Evolutionary conservation across 345 rosid species (phyloP), one percentile per base, ranked within the genome.

Genomic region (Streptanthus diversifolius): DNA sequence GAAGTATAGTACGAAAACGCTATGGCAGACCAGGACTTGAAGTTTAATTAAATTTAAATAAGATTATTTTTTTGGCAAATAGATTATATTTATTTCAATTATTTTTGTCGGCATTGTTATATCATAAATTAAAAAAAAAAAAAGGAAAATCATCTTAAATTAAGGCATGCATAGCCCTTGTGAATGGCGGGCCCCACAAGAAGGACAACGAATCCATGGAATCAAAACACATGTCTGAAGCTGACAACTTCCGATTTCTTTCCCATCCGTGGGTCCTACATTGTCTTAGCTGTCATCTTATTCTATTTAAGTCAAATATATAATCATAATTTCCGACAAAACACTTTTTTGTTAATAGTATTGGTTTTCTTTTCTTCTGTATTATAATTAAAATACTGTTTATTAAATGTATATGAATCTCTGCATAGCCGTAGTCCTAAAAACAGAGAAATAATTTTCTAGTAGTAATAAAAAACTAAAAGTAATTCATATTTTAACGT

Each of bases 131-230:
- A 66, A 2, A 21, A 59, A 49, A 5, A 13, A 24, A 1, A 1
- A 5, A 5, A 1, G 2, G n/a, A 30, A 68, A 51, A 60, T 53
- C 49, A 12, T 36, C 1, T n/a, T 37, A 5, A 65, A 45, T 36
- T 36, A 40, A 53, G 41, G 70, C 3, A 53, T 61, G 51, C 74
- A 75, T 53, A 53, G n/a, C 65, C 3, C 12, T 63, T 64, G 76
- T 70, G 80, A 71, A 64, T 77, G 80, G 76, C 22, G 72, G 76
- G 55, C 3, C 76, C 80, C 56, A 57, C 8, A n/a, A 18, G 41
- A 77, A 71, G 63, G 76, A 70, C 71, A 71, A 71, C 72, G 80
- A 76, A 76, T 70, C 80, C 67, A 70, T 70, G 76, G 80, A 77
- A 77, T 77, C 80, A 70, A 77, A 70, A 64, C 76, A 77, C 80